Percentiles rank a stretch among this genome's conserved stretches.
Conservation (phyloP, 371 early-diverging fungal species). For the Blyttiomyces sp. region DNA sequence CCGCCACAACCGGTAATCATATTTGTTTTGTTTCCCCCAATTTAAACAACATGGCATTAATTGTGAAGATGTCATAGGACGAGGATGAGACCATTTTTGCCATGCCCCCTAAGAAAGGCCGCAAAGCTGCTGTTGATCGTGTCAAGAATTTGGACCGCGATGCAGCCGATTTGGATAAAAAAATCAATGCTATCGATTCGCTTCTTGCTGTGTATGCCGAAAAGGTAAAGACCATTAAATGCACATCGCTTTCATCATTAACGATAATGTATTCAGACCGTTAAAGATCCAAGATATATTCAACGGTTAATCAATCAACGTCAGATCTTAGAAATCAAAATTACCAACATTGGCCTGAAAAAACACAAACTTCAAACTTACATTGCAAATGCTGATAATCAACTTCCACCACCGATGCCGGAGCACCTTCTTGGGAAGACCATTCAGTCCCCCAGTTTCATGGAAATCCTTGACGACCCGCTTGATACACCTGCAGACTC, state of each 20-base stretch:
- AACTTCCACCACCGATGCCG: slow-evolving; percentile 26
- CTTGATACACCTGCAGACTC: neutral
- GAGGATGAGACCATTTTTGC: slow-evolving; percentile 23
- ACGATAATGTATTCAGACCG: neutral
- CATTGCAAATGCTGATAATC: slow-evolving; percentile 31
- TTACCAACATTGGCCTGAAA: slow-evolving; percentile 13
- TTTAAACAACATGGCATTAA: too few relatives aligned
- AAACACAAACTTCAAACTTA: slow-evolving; percentile 29
- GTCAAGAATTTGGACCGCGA: slow-evolving; percentile 34
- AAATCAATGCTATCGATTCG: slow-evolving; percentile 19
- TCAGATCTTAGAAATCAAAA: slow-evolving; percentile 9
- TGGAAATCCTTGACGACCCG: neutral
- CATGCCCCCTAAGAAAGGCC: slow-evolving; percentile 25
- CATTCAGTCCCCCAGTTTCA: neutral
- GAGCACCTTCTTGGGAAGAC: slow-evolving; percentile 10
- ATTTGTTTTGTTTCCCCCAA: too few relatives aligned
- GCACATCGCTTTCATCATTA: too few relatives aligned
- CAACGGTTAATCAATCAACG: slow-evolving; percentile 28
- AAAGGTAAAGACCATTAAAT: slow-evolving; percentile 4
- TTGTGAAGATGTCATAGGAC: too few relatives aligned
- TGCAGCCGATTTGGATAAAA: slow-evolving; percentile 23
- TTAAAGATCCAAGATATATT: slow-evolving; percentile 21
- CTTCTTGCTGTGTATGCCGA: slow-evolving; percentile 22
- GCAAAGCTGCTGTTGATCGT: slow-evolving; percentile 30
- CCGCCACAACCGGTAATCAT: too few relatives aligned